Base-by-base conservation (phyloP, 2,329 filamentous ascomycete genomes). In the Geosmithia putterillii region DNA sequence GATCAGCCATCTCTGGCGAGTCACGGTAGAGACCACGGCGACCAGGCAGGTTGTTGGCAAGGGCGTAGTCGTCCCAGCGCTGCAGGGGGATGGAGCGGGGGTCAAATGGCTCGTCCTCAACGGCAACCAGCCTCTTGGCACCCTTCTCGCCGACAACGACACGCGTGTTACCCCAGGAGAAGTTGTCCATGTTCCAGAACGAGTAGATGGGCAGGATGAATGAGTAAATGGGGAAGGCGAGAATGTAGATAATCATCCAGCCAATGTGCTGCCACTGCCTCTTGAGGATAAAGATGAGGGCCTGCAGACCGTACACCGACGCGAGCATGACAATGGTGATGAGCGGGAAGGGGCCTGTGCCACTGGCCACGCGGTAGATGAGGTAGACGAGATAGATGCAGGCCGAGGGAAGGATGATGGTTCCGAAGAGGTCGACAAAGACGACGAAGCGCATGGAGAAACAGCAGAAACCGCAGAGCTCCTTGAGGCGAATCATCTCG, bases 111-210 rank as follows among this genome's bases (percentile, higher is more conserved):
- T 92, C 87, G 47, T 84, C 80, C 21, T 90, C 84, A 3, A 89
- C 79, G 1, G 88, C 88, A 43, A 98, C 74, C n/a, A 95, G 71
- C 57, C 94, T 80, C 68, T 94, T 95, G 58, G 76, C 77, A 49
- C 89, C 90, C 62, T 90, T 87, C 62, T 98, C 92, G 46, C 88
- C 90, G 51, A 96, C 85, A 52, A 98, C 92, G 50, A 98, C 80
- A 76, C 92, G 88, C 1, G 92, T 98, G 67, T 92, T 96, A 73
- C 92, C 92, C 92, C 92, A 98, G 2, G 82, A 82, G 73, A 98
- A 98, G 66, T 98, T 90, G 64, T 98, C 92, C 63, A 95, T 89
- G 65, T 95, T 94, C 92, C 92, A 98, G 81, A 98, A 98, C 1
- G 90, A 95, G 69, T 96, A 98, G 49, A 98, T 68, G 1, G 92